phyloP scores from a whole-genome alignment of 345 rosid species.

The Garcia nutans region DNA sequence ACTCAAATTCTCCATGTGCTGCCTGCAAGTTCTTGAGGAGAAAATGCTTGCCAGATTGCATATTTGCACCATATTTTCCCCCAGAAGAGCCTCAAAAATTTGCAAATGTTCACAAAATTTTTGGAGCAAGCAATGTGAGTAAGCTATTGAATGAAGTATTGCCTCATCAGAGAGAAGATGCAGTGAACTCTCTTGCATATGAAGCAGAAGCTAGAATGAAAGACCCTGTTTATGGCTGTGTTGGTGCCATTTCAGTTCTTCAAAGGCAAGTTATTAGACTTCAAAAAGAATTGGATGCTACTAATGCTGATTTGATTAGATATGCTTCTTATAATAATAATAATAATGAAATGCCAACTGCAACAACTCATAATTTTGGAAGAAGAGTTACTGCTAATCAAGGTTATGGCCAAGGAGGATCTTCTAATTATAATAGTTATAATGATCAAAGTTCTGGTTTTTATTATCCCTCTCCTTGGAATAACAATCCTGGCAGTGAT shows the following conservation, averaged over 20 bases:
- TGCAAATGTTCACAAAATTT: slow-evolving; percentile 35
- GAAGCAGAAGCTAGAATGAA: slow-evolving; percentile 37
- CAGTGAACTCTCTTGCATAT: slow-evolving; percentile 37
- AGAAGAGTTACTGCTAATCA: slow-evolving; percentile 1
- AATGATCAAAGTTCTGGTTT: slow-evolving; percentile 11
- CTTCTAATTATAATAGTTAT: background rate
- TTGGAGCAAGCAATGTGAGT: slow-evolving; percentile 37
- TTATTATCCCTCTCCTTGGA: slow-evolving; percentile 26
- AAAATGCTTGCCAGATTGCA: slow-evolving; percentile 34
- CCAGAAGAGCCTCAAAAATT: slow-evolving; percentile 34
- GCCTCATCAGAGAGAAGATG: slow-evolving; percentile 39
- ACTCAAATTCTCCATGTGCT: slow-evolving; percentile 36
- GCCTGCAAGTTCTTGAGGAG: slow-evolving; percentile 40
- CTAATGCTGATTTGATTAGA: slow-evolving; percentile 31
- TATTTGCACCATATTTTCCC: slow-evolving; percentile 35
- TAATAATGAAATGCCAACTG: slow-evolving; percentile 11
- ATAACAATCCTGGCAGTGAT: slow-evolving; percentile 8
- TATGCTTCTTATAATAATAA: slow-evolving; percentile 14
- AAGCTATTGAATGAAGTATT: slow-evolving; percentile 31
- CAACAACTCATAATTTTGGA: background rate
- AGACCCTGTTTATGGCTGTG: slow-evolving; percentile 38
- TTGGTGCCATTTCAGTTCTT: slow-evolving; percentile 37
- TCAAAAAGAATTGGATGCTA: slow-evolving; percentile 34
- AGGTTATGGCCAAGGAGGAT: slow-evolving; percentile 3
- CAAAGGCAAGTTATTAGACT: slow-evolving; percentile 34